Conservation (phyloP, 2,329 filamentous ascomycete genomes). For the Trichocomaceae sp. region DNA sequence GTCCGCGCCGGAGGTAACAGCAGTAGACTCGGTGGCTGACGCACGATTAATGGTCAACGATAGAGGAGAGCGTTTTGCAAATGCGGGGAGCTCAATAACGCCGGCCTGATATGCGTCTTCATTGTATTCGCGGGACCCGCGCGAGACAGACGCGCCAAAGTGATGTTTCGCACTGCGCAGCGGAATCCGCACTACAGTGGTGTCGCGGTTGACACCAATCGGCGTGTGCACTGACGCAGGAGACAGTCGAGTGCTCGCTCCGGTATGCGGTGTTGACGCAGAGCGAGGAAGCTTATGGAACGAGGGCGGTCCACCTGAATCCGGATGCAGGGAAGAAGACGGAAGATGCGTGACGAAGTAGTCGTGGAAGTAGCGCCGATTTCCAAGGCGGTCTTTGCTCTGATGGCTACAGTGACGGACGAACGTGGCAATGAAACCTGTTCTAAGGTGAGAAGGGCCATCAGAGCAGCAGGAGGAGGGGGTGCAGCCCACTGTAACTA, state of each 20-base stretch:
- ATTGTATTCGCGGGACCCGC: conserved; percentile 81
- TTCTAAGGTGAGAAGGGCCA: conserved; percentile 11
- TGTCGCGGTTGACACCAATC: conserved; percentile 58
- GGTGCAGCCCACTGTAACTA: conserved; percentile 29
- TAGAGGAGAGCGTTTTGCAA: conserved; percentile 74
- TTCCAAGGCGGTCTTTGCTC: conserved; percentile 6
- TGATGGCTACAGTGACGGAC: conserved; percentile 23
- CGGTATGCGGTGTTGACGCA: conserved; percentile 71
- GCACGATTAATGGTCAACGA: conserved; percentile 43
- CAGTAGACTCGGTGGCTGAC: conserved; percentile 23
- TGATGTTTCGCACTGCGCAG: conserved; percentile 92
- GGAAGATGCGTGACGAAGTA: conserved; percentile 97
- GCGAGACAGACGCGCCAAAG: conserved; percentile 71
- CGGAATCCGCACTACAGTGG: conserved; percentile 92
- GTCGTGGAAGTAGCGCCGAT: conserved; percentile 67
- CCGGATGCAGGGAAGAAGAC: conserved; percentile 85
- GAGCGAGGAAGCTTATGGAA: conserved; percentile 83
- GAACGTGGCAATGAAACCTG: conserved; percentile 33
- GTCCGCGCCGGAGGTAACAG: conserved; percentile 47
- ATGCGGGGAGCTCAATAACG: conserved; percentile 86
- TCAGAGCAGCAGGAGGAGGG: not conserved
- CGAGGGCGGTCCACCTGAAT: conserved; percentile 61
- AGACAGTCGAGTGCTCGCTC: conserved; percentile 37
- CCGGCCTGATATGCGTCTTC: conserved; percentile 93
- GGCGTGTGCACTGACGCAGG: conserved; percentile 55